Evolutionary conservation across 345 rosid genomes (phyloP).

Genomic region (Rhodomyrtus tomentosa): DNA sequence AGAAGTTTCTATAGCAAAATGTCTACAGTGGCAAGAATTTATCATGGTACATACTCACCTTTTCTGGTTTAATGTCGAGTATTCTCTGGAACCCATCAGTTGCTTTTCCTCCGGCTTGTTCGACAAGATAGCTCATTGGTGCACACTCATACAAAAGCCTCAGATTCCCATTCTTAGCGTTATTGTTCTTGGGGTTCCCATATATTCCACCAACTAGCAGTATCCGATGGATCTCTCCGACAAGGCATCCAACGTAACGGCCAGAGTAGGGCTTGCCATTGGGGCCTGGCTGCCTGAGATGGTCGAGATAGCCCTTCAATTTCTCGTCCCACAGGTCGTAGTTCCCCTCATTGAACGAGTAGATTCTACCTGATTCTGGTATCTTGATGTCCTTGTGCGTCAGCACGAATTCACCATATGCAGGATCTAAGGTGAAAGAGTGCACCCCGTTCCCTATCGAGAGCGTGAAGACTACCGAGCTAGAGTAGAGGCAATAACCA

Average conservation of each 20-base stretch:
- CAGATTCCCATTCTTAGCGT: constrained; percentile 21
- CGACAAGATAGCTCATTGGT: constrained; percentile 25
- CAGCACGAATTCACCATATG: constrained; percentile 18
- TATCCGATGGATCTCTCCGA: constrained; percentile 26
- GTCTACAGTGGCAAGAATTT: not conserved
- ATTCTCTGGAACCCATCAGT: constrained; percentile 22
- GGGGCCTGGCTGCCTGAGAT: constrained; percentile 19
- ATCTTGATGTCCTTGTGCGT: constrained; percentile 26
- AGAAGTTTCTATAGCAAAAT: not conserved
- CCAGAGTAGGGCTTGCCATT: constrained; percentile 23
- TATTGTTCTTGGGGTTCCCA: constrained; percentile 20
- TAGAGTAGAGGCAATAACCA: constrained; percentile 25
- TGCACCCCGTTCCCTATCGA: constrained; percentile 21
- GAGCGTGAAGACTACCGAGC: constrained; percentile 22
- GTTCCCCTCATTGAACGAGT: constrained; percentile 27
- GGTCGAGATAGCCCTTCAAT: constrained; percentile 17
- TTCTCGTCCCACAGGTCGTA: constrained; percentile 21
- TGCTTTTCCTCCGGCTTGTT: constrained; percentile 32
- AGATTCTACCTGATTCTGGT: constrained; percentile 11
- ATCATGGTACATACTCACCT: constrained; percentile 7
- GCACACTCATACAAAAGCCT: constrained; percentile 29
- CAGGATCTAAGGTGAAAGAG: constrained; percentile 20
- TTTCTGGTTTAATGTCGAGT: constrained; percentile 27
- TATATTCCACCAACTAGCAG: constrained; percentile 22
- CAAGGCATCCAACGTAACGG: constrained; percentile 22